Evolutionary conservation across 768 basidiomycete species (phyloP).

Genomic region (Mycena galericulata): DNA sequence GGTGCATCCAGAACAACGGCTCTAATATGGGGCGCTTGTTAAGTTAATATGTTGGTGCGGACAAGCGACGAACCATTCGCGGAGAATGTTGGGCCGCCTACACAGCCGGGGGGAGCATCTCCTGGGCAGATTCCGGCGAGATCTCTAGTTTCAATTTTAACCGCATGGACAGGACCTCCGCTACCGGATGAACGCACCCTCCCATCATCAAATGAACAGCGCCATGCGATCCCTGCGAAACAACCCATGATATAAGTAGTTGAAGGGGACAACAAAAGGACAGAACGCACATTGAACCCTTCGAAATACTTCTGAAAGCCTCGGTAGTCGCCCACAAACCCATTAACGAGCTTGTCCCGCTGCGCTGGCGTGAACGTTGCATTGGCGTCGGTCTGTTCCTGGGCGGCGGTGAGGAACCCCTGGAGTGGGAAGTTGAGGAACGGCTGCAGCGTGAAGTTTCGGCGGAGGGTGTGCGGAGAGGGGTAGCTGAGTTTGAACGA

Average conservation of each 20-base stretch:
- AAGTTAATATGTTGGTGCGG: not conserved
- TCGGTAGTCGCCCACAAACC: constrained; percentile 45
- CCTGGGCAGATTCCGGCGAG: constrained; percentile 44
- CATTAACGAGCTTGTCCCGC: constrained; percentile 41
- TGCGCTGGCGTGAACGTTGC: constrained; percentile 41
- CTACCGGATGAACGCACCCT: constrained; percentile 30
- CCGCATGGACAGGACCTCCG: too few species aligned
- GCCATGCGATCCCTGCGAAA: constrained; percentile 47
- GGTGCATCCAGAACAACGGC: constrained; percentile 52
- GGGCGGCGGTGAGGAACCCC: constrained; percentile 29
- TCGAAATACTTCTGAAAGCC: constrained; percentile 49
- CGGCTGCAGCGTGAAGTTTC: constrained; percentile 50
- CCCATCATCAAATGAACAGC: constrained; percentile 47
- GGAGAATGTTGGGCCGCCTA: constrained; percentile 44
- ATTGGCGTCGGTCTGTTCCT: constrained; percentile 41
- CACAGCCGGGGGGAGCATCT: constrained; percentile 41
- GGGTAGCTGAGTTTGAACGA: constrained; percentile 46
- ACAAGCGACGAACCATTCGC: constrained; percentile 44
- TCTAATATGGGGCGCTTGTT: constrained; percentile 34
- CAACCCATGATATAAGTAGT: not conserved
- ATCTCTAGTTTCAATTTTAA: constrained; percentile 39
- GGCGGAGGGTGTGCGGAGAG: constrained; percentile 46
- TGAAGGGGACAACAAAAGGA: not conserved
- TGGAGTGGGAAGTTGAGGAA: constrained; percentile 28
- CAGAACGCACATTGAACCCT: constrained; percentile 37